Percentiles rank a stretch among this genome's conserved stretches.
Conservation (phyloP, 805 yeast species). For the Candida krabiensis region DNA sequence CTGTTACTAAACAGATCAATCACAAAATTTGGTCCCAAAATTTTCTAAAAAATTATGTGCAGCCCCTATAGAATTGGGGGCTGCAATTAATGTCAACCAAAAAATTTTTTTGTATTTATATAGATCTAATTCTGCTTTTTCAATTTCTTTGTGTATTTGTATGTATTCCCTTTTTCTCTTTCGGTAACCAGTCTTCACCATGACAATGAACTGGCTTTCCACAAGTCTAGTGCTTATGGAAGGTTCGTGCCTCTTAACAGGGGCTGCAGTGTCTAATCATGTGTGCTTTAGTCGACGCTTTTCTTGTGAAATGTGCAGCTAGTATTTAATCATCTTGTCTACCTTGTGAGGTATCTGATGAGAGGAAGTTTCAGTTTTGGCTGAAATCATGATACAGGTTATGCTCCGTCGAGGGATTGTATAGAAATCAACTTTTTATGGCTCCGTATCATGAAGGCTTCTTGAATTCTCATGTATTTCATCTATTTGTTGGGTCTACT, state of each 20-base stretch:
- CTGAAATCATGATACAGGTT: slow-evolving; percentile 61
- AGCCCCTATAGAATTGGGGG: slow-evolving; percentile 6
- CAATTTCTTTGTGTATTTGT: slow-evolving; percentile 2
- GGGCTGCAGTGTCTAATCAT: slow-evolving; percentile 25
- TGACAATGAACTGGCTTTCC: slow-evolving; percentile 26
- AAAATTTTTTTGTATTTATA: slow-evolving; percentile 5
- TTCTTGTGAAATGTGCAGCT: slow-evolving; percentile 31
- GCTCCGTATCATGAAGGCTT: slow-evolving; percentile 32
- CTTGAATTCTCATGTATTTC: slow-evolving; percentile 54
- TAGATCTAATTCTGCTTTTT: slow-evolving; percentile 4
- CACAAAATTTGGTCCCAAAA: too few relatives aligned
- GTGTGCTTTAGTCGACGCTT: slow-evolving; percentile 37
- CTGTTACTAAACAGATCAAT: too few relatives aligned
- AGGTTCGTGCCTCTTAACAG: slow-evolving; percentile 23
- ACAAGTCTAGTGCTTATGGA: slow-evolving; percentile 11
- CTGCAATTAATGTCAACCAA: neutral
- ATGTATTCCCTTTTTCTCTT: too few relatives aligned
- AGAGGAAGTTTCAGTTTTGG: slow-evolving; percentile 16
- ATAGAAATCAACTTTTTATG: slow-evolving; percentile 47
- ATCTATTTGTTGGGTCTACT: neutral
- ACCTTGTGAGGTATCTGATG: slow-evolving; percentile 30
- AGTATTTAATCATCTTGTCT: slow-evolving; percentile 32
- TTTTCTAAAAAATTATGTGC: neutral
- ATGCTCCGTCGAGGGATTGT: slow-evolving; percentile 98
- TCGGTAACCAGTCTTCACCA: slow-evolving; percentile 42